Evolutionary conservation across 352 stramenopile species (phyloP), one percentile per base, ranked within the genome.

Genomic region (Bremia lactucae): DNA sequence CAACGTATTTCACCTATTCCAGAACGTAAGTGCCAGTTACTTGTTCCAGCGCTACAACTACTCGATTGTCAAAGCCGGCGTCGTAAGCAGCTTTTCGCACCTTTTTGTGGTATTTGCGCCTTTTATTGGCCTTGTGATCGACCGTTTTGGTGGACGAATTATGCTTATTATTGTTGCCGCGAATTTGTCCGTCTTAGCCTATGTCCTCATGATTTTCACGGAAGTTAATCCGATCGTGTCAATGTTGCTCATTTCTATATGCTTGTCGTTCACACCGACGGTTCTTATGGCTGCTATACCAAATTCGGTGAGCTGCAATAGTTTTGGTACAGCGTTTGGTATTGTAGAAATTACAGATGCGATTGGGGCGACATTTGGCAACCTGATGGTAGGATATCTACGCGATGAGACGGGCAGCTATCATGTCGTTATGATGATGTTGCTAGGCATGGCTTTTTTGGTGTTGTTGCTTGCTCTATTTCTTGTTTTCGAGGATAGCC

Each of bases 1-100:
- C 43, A 89, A 90, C 36, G 78, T 93, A 6, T 95, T 95, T 54
- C 85, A 95, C 42, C 57, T 96, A 20, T 96, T 96, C 61, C 79
- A 93, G 52, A 96, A 95, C 55, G 83, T 94, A 36, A 87, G 71
- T 43, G 84, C 74, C 42, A 87, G 78, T 43, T 95, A 77, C 25
- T 42, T 96, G n/a, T 86, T 72, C 47, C 71, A 94, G 55, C 73
- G 71, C 2, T 94, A 94, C 48, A 61, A 80, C 38, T 91, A 81
- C 36, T 92, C 76, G 10, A 65, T 89, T 19, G 76, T 94, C 34
- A 82, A 95, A 52, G 83, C 82, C 10, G 85, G 85, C 1, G 48
- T 90, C 3, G 59, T 93, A 16, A 92, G 78, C 59, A 83, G 67
- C 25, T 37, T 89, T 19, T 87, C 70, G 45, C 78, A 85, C 52